Conservation (phyloP, 2,329 filamentous ascomycete genomes). For the Apiospora phragmitis region DNA sequence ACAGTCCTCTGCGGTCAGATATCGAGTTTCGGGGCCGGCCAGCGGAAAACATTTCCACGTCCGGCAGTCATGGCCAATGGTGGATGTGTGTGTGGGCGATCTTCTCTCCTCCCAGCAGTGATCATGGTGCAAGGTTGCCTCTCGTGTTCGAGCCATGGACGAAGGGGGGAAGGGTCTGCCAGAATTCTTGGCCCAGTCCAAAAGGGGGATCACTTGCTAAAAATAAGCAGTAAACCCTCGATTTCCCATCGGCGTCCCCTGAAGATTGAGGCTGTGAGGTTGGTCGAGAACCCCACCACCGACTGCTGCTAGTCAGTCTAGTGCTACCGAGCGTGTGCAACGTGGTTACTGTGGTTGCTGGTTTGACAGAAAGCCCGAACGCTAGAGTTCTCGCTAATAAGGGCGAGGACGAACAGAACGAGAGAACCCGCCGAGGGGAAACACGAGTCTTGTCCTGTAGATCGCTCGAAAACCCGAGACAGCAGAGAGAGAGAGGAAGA, state of each 20-base stretch:
- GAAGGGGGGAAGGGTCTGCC: not conserved
- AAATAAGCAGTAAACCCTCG: slow-evolving; percentile 9
- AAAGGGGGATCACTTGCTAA: not conserved
- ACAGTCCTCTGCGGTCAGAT: not conserved
- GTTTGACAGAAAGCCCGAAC: slow-evolving; percentile 1
- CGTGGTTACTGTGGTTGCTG: not conserved
- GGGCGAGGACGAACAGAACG: not conserved
- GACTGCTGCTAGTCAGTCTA: slow-evolving; percentile 1
- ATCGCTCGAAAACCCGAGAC: slow-evolving; percentile 1
- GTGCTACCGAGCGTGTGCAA: not conserved
- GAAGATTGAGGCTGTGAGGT: slow-evolving; percentile 3
- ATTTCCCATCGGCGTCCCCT: slow-evolving; percentile 7
- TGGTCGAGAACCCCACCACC: not conserved
- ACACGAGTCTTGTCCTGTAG: not conserved
- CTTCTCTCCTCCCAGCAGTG: not conserved
- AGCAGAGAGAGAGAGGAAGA: not conserved
- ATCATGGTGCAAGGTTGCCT: not conserved
- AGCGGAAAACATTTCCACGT: not conserved
- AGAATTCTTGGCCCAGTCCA: not conserved
- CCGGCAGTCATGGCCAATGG: not conserved
- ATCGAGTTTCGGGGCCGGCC: not conserved
- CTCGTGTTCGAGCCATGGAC: not conserved
- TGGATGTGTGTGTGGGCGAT: not conserved
- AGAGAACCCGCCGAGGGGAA: not conserved
- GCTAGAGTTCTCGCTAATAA: not conserved